A percentile compares a stretch with the other conserved stretches of the same genome.
phyloP scores from a whole-genome alignment of 495 filamentous ascomycete species.

The Penicillium egyptiacum region DNA sequence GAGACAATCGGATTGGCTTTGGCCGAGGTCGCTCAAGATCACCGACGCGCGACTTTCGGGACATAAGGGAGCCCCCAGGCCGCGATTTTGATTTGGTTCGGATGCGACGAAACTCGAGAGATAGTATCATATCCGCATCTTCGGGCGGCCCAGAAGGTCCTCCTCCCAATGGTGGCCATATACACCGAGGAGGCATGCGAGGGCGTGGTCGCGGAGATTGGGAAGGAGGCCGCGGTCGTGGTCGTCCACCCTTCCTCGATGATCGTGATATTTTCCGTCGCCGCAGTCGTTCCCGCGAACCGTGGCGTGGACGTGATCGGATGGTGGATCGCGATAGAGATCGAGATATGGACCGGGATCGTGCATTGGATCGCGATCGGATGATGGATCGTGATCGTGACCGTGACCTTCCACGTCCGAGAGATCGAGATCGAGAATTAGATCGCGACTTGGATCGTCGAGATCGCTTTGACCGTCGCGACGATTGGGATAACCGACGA shows the following conservation, averaged over 20 bases:
- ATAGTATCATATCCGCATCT: constrained; percentile 65
- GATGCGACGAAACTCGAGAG: constrained; percentile 57
- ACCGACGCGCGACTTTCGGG: constrained; percentile 52
- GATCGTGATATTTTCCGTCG: constrained; percentile 59
- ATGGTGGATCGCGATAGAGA: constrained; percentile 43
- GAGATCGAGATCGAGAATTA: constrained; percentile 38
- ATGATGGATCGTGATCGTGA: constrained; percentile 35
- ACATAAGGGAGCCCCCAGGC: constrained; percentile 40
- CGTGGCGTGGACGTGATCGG: constrained; percentile 51
- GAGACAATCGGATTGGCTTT: constrained; percentile 41
- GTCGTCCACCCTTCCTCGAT: constrained; percentile 54
- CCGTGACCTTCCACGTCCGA: constrained; percentile 24
- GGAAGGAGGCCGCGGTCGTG: constrained; percentile 60
- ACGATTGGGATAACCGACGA: constrained; percentile 42
- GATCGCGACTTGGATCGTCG: constrained; percentile 42
- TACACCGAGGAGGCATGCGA: constrained; percentile 57
- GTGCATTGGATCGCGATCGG: constrained; percentile 34
- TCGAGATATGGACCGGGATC: constrained; percentile 39
- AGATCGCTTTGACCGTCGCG: constrained; percentile 49
- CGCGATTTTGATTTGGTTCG: constrained; percentile 47
- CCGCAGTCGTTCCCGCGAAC: constrained; percentile 70
- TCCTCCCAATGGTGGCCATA: constrained; percentile 43
- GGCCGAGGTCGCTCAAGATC: constrained; percentile 48
- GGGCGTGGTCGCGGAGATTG: constrained; percentile 67
- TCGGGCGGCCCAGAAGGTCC: constrained; percentile 68